Evolutionary conservation across 2,329 filamentous ascomycete species (phyloP).

Genomic region (Nigrospora sphaerica): DNA sequence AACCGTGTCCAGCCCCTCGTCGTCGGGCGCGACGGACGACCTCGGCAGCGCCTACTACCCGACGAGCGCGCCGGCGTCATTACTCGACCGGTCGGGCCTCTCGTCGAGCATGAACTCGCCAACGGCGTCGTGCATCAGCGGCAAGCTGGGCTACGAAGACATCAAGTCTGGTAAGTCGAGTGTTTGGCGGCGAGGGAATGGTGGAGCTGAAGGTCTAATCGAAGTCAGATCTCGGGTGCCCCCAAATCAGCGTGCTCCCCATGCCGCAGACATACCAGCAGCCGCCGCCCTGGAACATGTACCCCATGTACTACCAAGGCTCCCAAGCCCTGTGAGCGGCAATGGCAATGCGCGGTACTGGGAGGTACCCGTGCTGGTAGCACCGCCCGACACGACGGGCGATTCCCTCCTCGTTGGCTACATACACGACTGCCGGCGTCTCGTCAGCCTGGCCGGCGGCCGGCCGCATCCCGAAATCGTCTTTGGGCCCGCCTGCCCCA

Average conservation of each 20-base stretch:
- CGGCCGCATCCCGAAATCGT: constrained; percentile 17
- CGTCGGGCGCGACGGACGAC: constrained; percentile 39
- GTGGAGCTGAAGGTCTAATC: constrained; percentile 16
- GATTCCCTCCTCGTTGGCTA: constrained; percentile 28
- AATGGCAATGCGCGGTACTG: constrained; percentile 12
- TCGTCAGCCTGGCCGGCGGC: constrained; percentile 16
- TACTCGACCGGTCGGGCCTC: constrained; percentile 28
- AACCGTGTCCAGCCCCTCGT: constrained; percentile 44
- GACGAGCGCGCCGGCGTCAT: constrained; percentile 37
- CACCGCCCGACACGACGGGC: constrained; percentile 20
- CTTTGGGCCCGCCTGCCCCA: constrained; percentile 23
- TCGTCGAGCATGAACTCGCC: constrained; percentile 21
- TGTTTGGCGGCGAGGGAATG: constrained; percentile 5
- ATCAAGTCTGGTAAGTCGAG: constrained; percentile 23
- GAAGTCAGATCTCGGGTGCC: constrained; percentile 23
- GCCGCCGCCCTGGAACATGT: constrained; percentile 26
- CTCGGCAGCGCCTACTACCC: constrained; percentile 40
- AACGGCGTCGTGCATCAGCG: constrained; percentile 19
- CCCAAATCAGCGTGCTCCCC: constrained; percentile 21
- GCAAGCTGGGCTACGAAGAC: constrained; percentile 26
- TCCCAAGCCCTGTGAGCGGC: constrained; percentile 13
- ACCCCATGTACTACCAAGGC: constrained; percentile 26
- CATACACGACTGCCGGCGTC: constrained; percentile 25
- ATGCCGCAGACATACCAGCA: constrained; percentile 22
- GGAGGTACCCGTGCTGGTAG: constrained; percentile 25